A percentile compares a stretch with the other conserved stretches of the same genome.
Evolutionary conservation across 2,329 filamentous ascomycete species (phyloP).

Genomic region (Botryotinia narcissicola): DNA sequence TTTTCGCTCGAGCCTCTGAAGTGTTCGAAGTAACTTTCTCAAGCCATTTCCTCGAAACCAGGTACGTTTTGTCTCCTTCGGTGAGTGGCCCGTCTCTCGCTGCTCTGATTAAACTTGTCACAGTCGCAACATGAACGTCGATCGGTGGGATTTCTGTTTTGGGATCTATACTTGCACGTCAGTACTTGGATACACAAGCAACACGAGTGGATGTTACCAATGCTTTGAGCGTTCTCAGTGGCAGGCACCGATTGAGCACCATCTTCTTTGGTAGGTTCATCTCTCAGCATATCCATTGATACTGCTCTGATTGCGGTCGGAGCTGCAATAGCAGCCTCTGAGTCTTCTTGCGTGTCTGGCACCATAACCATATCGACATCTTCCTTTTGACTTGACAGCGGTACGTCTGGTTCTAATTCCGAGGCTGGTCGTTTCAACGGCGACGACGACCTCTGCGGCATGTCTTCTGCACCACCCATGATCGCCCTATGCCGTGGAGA

Average conservation of each 20-base stretch:
- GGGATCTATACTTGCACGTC: not conserved
- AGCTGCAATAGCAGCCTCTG: slow-evolving; percentile 21
- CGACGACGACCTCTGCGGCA: slow-evolving; percentile 60
- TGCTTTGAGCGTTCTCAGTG: slow-evolving; percentile 17
- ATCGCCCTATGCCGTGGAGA: slow-evolving; percentile 55
- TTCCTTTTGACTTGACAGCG: slow-evolving; percentile 31
- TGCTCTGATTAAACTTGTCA: slow-evolving; percentile 61
- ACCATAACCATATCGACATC: slow-evolving; percentile 39
- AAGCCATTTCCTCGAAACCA: slow-evolving; percentile 80
- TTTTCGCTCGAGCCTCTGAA: slow-evolving; percentile 54
- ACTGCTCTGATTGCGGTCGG: slow-evolving; percentile 23
- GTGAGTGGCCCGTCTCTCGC: slow-evolving; percentile 46
- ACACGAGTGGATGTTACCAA: not conserved
- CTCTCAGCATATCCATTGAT: slow-evolving; percentile 32
- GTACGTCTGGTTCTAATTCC: slow-evolving; percentile 35
- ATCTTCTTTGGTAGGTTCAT: slow-evolving; percentile 20
- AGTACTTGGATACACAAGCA: slow-evolving; percentile 1
- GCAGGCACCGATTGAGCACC: not conserved
- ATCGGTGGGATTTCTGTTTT: slow-evolving; percentile 44
- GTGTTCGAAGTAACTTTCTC: slow-evolving; percentile 66
- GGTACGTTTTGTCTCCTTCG: slow-evolving; percentile 72
- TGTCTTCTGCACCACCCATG: slow-evolving; percentile 59
- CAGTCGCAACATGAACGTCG: slow-evolving; percentile 72
- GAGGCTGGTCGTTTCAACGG: slow-evolving; percentile 62
- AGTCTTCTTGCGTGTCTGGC: slow-evolving; percentile 19